Evolutionary conservation across 2,329 filamentous ascomycete genomes (phyloP).

Genomic region (Penicillium sp.): DNA sequence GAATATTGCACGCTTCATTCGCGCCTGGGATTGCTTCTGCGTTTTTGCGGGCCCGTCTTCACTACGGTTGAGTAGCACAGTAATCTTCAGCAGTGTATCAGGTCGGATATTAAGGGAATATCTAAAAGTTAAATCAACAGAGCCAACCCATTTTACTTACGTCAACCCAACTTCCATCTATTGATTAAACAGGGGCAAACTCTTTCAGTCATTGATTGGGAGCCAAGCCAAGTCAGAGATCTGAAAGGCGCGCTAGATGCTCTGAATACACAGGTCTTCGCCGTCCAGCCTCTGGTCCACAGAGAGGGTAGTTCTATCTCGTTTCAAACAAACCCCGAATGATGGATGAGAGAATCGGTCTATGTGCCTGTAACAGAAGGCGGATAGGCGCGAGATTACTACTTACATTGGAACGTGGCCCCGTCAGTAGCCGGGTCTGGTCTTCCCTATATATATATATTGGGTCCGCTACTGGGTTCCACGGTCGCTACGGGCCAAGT

Average conservation of each 20-base stretch:
- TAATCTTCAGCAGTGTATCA: no score
- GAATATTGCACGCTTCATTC: no score
- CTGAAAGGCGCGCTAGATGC: background rate
- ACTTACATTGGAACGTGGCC: background rate
- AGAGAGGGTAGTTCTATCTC: background rate
- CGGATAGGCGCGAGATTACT: background rate
- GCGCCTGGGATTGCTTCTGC: no score
- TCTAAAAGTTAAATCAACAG: no score
- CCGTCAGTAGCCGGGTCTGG: background rate
- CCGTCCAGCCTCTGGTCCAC: background rate
- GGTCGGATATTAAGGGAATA: no score
- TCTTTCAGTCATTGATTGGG: background rate
- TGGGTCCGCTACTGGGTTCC: background rate
- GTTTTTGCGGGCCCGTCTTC: no score
- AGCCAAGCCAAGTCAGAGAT: no score
- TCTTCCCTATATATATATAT: background rate
- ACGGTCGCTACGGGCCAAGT: background rate
- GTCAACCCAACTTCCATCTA: background rate
- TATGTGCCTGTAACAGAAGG: background rate
- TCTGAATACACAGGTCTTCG: background rate
- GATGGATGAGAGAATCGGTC: background rate
- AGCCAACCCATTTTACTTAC: no score
- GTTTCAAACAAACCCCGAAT: background rate
- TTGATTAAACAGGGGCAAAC: background rate
- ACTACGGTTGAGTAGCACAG: no score